Evolutionary conservation across 1,284 basidiomycete species (phyloP), one percentile per base, ranked within the genome.

Genomic region (Fistulina hepatica): DNA sequence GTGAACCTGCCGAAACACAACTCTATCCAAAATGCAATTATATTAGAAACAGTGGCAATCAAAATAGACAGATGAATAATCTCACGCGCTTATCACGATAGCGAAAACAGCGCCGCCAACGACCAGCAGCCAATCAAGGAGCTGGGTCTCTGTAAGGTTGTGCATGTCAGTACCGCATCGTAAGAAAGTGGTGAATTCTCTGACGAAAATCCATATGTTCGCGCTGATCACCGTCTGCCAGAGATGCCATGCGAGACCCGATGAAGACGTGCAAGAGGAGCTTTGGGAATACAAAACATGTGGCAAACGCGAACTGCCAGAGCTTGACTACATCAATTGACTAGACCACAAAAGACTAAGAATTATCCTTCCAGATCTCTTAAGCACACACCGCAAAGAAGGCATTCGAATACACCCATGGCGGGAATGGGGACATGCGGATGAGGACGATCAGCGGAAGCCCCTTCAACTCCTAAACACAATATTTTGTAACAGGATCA

Each of bases 331-430:
- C 61, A 49, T 76, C 66, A 41, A 90, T 81, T 15, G 78, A 81
- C 78, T 84, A 41, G 19, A 40, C 13, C 31, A n/a, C n/a, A n/a
- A 20, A 44, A 33, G 43, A 44, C 42, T 16, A 30, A 33, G 24
- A 37, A 24, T 21, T 27, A 35, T 33, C 33, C 19, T 36, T 33
- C 21, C 8, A 15, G 41, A 34, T 19, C 21, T 5, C n/a, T 34
- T 23, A n/a, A 32, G 22, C 3, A 62, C 77, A 60, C 45, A 81
- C 81, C 25, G 83, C 77, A 51, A 89, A 85, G 10, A 88, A 61
- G 0, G 76, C 64, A 47, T 86, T 89, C 11, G 80, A 74, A 51
- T 86, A 89, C 1, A 79, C 77, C 82, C 82, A 81, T 13, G 85
- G 83, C 37, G 85, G 83, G 52, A 90, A 73, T 2, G 86, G 80